phyloP scores from a whole-genome alignment of 768 basidiomycete species.

The Calvatia gigantea region DNA sequence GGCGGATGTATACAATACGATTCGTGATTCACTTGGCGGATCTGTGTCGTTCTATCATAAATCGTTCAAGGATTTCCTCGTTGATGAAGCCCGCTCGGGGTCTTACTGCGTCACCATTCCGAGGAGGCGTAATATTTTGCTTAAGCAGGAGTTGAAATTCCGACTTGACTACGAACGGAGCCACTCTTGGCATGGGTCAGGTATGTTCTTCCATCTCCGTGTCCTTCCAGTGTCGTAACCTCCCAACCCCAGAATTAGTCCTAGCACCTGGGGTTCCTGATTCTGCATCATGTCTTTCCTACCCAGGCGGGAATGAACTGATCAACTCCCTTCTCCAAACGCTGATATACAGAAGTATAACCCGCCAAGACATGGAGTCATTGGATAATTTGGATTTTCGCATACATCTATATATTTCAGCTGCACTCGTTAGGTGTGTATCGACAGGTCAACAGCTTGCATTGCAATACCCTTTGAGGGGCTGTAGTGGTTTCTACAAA shows the following conservation, averaged over 20 bases:
- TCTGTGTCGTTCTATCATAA: conserved; percentile 1
- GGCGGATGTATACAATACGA: neutral
- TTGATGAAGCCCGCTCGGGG: neutral
- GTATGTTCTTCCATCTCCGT: neutral
- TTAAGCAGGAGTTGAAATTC: neutral
- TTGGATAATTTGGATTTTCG: conserved; percentile 1
- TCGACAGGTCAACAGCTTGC: too few relatives aligned
- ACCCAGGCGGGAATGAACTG: neutral
- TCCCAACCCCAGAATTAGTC: neutral
- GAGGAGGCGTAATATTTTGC: neutral
- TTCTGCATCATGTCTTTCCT: neutral
- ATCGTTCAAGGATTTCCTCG: neutral
- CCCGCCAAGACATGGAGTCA: too few relatives aligned
- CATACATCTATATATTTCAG: neutral
- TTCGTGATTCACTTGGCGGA: neutral
- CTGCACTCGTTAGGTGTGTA: too few relatives aligned
- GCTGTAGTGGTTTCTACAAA: neutral
- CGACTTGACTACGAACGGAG: neutral
- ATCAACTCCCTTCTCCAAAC: neutral
- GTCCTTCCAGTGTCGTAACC: neutral
- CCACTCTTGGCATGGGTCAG: neutral
- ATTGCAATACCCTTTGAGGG: too few relatives aligned
- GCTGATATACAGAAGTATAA: neutral
- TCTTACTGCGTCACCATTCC: neutral
- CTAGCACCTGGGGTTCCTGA: neutral